Base-by-base conservation (phyloP, 306 rosid genomes). In the Glycine tomentella region DNA sequence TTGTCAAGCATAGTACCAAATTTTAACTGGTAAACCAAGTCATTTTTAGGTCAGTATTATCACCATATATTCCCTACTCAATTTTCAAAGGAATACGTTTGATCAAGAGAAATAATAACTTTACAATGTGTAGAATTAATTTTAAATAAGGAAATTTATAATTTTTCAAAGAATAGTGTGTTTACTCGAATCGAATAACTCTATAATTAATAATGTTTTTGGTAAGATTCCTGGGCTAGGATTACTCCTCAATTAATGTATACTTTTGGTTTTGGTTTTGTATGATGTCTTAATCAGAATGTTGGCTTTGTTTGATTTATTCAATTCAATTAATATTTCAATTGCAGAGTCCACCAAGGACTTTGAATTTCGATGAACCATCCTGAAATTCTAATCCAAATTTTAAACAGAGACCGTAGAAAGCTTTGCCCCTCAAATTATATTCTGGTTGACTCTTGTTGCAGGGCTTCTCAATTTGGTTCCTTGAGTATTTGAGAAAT, bases 351-450 rank as follows among this genome's bases (percentile, higher is more conserved):
- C 71, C 14, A 58, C 5, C 52, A 53, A 74, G 6, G 58, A 82
- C 72, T 40, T 83, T 83, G 85, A 83, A 81, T 83, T 79, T n/a
- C 1, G 25, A 33, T 70, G 49, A 83, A 76, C 42, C 17, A 38
- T 34, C 25, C 7, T 49, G 42, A 40, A 75, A 58, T 57, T 40
- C 49, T 66, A 57, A 78, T 78, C 72, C 48, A 81, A 66, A 40
- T 80, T 51, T 17, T 33, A 55, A 79, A 45, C 25, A 74, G 61
- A 45, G 58, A 72, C 51, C 8, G 33, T 68, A 52, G 79, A 82
- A 69, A 34, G 8, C 45, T 48, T 65, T 42, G 34, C 42, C 77
- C 63, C 71, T n/a, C 25, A 44, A 69, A 70, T 69, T 56, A 75
- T 75, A 36, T 75, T 73, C 48, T 20, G 75, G 75, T 83, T 77